Evolutionary conservation across 805 yeast genomes (phyloP).

Genomic region (Candida berthetii): DNA sequence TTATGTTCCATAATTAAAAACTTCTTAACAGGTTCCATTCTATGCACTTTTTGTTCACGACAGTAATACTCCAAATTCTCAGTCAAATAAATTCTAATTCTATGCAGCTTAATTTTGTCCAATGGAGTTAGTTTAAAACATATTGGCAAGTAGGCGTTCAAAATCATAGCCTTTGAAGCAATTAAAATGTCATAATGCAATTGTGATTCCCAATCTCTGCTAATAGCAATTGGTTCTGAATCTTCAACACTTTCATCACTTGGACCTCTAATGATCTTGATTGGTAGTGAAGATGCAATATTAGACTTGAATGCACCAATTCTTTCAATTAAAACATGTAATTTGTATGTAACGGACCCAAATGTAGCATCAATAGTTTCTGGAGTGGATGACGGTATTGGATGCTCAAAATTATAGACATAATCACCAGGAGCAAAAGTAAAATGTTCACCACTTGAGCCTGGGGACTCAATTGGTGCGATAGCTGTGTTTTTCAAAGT

Average conservation of each 20-base stretch:
- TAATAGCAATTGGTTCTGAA: conserved; percentile 87
- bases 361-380: conserved; percentile 75
- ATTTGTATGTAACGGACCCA: conserved; percentile 68
- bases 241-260: conserved; percentile 77
- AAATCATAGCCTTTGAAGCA: conserved; percentile 81
- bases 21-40: conserved; percentile 86
- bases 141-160: conserved; percentile 79
- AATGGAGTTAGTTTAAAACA: conserved; percentile 81
- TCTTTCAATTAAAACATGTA: conserved; percentile 69
- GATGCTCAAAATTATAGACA: conserved; percentile 85
- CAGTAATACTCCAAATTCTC: conserved; percentile 92
- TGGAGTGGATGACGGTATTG: conserved; percentile 75
- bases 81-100: conserved; percentile 79
- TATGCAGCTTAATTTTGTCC: conserved; percentile 78
- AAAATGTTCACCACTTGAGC: conserved; percentile 19
- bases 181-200: conserved; percentile 84
- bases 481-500: conserved; percentile 4
- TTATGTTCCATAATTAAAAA: conserved; percentile 75
- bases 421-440: conserved; percentile 84
- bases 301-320: conserved; percentile 83
- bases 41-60: conserved; percentile 77
- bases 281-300: conserved; percentile 54
- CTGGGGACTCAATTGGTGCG: neutral
- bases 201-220: conserved; percentile 92
- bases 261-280: conserved; percentile 69